These are phyloP conservation scores for Cutaneotrichosporon cavernicola DNA, from an alignment of 1,284 basidiomycete genomes.

Conservation along the genomic window DNA sequence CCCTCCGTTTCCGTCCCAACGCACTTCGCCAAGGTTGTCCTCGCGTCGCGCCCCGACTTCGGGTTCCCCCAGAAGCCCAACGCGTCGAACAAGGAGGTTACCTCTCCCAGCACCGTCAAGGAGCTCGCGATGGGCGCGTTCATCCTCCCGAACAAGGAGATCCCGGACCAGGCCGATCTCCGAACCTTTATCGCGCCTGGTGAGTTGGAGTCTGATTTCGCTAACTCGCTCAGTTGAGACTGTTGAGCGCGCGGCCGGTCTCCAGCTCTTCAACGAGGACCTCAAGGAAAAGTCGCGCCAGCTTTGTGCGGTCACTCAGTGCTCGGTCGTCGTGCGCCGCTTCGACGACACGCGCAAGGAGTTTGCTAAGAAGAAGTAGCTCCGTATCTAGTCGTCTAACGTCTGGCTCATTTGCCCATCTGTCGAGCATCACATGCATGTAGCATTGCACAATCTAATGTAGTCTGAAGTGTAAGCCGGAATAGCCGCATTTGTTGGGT, in stretches of 20 bases:
- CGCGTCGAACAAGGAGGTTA: conserved; percentile 30
- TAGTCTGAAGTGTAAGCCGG: no score
- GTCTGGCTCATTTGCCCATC: background rate
- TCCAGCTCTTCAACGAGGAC: conserved; percentile 81
- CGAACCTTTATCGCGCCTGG: conserved; percentile 77
- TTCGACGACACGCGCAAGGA: conserved; percentile 83
- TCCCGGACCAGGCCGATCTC: conserved; percentile 77
- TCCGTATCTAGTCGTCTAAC: background rate
- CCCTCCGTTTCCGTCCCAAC: conserved; percentile 91
- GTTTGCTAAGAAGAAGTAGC: conserved; percentile 19
- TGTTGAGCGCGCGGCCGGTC: conserved; percentile 86
- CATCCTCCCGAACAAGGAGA: conserved; percentile 84
- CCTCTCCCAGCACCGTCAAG: conserved; percentile 52
- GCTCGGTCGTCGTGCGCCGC: conserved; percentile 75
- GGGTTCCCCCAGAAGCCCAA: conserved; percentile 63
- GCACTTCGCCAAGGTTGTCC: conserved; percentile 95
- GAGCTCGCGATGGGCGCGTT: conserved; percentile 89
- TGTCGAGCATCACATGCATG: conserved; percentile 5
- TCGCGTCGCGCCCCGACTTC: conserved; percentile 72
- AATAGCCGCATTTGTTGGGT: background rate
- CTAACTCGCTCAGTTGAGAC: conserved; percentile 65
- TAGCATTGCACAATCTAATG: background rate
- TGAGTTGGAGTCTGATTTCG: conserved; percentile 49
- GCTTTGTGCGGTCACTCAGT: conserved; percentile 82
- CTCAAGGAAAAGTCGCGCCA: conserved; percentile 78